Evolutionary conservation across 2,329 filamentous ascomycete species (phyloP).

Genomic region (Colletotrichum lini): DNA sequence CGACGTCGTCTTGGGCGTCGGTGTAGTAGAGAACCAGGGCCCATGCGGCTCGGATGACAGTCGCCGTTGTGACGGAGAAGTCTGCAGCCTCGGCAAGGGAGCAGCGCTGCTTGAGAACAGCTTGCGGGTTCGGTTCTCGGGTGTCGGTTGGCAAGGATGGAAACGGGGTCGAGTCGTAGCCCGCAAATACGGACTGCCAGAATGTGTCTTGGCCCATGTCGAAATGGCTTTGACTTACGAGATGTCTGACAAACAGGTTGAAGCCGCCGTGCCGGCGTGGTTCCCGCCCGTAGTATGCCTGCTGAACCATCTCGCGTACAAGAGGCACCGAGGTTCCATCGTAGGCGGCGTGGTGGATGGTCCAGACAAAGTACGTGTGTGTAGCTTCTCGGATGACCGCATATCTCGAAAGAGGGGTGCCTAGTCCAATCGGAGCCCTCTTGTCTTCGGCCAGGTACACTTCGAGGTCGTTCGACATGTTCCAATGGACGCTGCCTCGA

Average conservation of each 20-base stretch:
- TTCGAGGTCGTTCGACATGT: background rate
- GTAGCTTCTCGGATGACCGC: background rate
- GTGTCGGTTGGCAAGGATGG: too few relatives aligned
- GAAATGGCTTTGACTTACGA: background rate
- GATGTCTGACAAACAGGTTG: background rate
- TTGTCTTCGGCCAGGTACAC: background rate
- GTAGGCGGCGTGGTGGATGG: conserved; percentile 50
- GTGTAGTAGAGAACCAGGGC: conserved; percentile 66
- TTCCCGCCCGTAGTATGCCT: conserved; percentile 16
- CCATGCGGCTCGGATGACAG: conserved; percentile 58
- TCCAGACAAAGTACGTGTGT: conserved; percentile 49
- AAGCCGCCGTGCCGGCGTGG: background rate
- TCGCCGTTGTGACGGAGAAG: conserved; percentile 36
- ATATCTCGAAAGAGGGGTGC: background rate
- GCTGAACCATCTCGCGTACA: conserved; percentile 37
- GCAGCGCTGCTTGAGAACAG: background rate
- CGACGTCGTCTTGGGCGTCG: conserved; percentile 48
- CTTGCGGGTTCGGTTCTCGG: background rate
- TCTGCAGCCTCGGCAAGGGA: background rate
- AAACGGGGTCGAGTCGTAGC: too few relatives aligned
- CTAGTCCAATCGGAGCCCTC: background rate
- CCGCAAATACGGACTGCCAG: too few relatives aligned
- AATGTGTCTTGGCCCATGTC: too few relatives aligned
- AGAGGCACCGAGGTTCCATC: conserved; percentile 48
- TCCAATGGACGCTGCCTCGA: background rate